These are phyloP conservation scores for Podaxis sp. DNA, from an alignment of 768 basidiomycete genomes.

Conservation along the genomic window DNA sequence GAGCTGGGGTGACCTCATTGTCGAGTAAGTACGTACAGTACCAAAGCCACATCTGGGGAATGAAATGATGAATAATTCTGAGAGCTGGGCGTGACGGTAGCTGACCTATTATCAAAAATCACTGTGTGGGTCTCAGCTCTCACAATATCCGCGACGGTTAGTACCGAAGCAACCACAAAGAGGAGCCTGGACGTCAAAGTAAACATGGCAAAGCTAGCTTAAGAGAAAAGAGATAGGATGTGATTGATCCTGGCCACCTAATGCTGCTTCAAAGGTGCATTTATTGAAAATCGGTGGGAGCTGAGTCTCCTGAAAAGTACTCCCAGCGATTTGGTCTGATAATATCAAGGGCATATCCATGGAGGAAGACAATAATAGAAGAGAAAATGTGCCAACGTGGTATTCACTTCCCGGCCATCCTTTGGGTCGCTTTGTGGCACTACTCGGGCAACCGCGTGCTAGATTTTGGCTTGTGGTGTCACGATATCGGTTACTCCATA, in stretches of 20 bases:
- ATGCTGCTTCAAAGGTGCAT: not conserved
- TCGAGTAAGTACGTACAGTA: constrained; percentile 25
- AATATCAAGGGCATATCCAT: too few species aligned
- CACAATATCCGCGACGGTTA: constrained; percentile 16
- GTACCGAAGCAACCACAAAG: constrained; percentile 12
- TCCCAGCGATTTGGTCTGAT: too few species aligned
- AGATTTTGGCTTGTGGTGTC: too few species aligned
- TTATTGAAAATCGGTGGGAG: not conserved
- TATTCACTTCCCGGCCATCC: too few species aligned
- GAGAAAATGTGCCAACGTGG: too few species aligned
- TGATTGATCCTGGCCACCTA: not conserved
- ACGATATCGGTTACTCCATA: too few species aligned
- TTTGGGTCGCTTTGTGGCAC: too few species aligned
- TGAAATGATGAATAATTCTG: not conserved
- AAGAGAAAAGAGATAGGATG: not conserved
- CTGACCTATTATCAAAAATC: constrained; percentile 25
- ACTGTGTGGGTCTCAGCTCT: constrained; percentile 28
- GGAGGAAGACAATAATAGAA: too few species aligned
- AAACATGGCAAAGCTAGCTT: not conserved
- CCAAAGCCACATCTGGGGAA: constrained; percentile 32
- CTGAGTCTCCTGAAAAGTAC: too few species aligned
- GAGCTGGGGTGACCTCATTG: not conserved
- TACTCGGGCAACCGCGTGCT: too few species aligned
- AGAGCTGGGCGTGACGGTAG: not conserved
- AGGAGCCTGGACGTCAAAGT: not conserved